Conservation (phyloP, 1,284 basidiomycete genomes). For the Ustilago tritici region DNA sequence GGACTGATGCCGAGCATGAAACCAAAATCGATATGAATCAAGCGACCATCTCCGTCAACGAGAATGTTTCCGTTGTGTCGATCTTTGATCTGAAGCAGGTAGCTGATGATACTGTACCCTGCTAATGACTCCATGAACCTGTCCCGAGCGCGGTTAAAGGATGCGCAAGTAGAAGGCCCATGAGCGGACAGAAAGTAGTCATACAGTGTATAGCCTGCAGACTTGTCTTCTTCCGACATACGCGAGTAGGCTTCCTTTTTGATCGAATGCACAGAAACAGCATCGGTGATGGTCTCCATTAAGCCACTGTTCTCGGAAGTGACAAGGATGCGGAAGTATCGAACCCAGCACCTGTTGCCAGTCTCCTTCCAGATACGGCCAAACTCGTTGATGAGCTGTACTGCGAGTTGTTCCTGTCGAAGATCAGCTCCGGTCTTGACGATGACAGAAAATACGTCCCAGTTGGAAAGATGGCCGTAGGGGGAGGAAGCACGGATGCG, state of each 20-base stretch:
- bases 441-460: conserved; percentile 90
- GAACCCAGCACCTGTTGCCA: conserved; percentile 62
- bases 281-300: conserved; percentile 77
- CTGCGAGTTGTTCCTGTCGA: conserved; percentile 96
- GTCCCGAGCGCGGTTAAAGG: conserved; percentile 76
- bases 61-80: conserved; percentile 99
- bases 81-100: conserved; percentile 97
- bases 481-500: conserved; percentile 92
- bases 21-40: conserved; percentile 96
- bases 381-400: conserved; percentile 93
- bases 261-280: conserved; percentile 97
- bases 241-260: conserved; percentile 98
- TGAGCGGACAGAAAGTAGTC: conserved; percentile 66
- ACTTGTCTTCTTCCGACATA: conserved; percentile 74
- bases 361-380: conserved; percentile 89
- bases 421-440: conserved; percentile 98
- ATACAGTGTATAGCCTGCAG: conserved; percentile 61
- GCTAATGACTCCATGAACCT: conserved; percentile 92
- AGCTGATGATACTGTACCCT: conserved; percentile 89
- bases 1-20: conserved; percentile 94
- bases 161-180: conserved; percentile 55
- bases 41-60: conserved; percentile 91
- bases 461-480: conserved; percentile 89
- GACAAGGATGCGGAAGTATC: conserved; percentile 83
- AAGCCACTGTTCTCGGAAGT: conserved; percentile 92